phyloP scores from a whole-genome alignment of 768 basidiomycete genomes.

The Rhodotorula paludigena region DNA sequence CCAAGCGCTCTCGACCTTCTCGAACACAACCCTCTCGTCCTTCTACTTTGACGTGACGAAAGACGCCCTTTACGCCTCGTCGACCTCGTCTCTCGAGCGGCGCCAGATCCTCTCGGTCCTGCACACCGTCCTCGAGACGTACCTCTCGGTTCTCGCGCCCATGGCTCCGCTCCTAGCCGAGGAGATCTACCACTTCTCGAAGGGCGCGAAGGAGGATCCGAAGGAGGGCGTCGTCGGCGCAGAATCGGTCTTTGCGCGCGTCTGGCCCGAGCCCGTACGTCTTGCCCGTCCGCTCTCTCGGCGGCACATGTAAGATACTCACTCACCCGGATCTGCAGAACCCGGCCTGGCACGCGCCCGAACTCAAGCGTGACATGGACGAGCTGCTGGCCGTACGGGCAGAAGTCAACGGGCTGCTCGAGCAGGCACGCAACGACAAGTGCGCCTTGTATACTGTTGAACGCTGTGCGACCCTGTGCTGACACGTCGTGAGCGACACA shows the following conservation, averaged over 20 bases:
- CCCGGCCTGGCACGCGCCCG: slow-evolving; percentile 59
- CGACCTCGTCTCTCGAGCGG: slow-evolving; percentile 55
- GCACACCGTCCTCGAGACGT: slow-evolving; percentile 60
- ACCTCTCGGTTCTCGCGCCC: slow-evolving; percentile 61
- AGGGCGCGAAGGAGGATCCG: slow-evolving; percentile 29
- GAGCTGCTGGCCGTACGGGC: slow-evolving; percentile 59
- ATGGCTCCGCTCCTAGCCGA: slow-evolving; percentile 86
- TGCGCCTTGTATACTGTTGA: slow-evolving; percentile 50
- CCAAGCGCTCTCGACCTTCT: slow-evolving; percentile 66
- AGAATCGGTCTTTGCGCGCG: slow-evolving; percentile 64
- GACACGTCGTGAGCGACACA: slow-evolving; percentile 45
- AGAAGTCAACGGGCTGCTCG: slow-evolving; percentile 63
- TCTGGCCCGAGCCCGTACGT: slow-evolving; percentile 64
- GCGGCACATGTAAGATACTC: background rate
- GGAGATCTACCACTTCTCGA: slow-evolving; percentile 60
- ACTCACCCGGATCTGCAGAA: slow-evolving; percentile 48
- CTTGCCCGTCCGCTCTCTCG: background rate
- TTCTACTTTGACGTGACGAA: slow-evolving; percentile 89
- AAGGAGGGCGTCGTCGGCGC: slow-evolving; percentile 35
- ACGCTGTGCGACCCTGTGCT: too few relatives aligned
- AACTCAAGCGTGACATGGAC: slow-evolving; percentile 61
- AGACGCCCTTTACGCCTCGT: slow-evolving; percentile 76
- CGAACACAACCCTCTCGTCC: slow-evolving; percentile 77
- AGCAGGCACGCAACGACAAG: slow-evolving; percentile 72
- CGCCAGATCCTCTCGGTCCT: slow-evolving; percentile 66